phyloP scores from a whole-genome alignment of 441 rosid species.

The Corymbia calophylla region DNA sequence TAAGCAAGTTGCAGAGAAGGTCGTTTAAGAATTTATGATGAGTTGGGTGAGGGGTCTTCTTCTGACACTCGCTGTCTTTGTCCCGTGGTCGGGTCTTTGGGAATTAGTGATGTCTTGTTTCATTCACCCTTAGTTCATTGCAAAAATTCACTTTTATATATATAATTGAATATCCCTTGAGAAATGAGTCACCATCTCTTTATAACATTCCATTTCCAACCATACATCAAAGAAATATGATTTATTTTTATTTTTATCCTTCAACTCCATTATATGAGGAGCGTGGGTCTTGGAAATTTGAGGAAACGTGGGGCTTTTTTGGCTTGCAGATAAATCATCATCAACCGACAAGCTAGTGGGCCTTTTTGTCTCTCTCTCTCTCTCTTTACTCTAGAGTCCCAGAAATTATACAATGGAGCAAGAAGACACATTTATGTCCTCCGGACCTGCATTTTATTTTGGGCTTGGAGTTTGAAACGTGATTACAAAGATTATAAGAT shows the following conservation, averaged over 20 bases:
- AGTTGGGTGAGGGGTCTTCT: not conserved
- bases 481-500: not conserved
- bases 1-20: not conserved
- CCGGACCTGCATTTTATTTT: not conserved
- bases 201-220: not conserved
- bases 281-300: not conserved
- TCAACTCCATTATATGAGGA: not conserved
- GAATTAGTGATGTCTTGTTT: not conserved
- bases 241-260: not conserved
- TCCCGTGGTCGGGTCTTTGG: not conserved
- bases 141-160: not conserved
- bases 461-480: not conserved
- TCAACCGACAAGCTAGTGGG: not conserved
- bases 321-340: not conserved
- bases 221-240: not conserved
- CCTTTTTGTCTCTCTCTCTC: not conserved
- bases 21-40: not conserved
- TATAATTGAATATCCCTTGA: not conserved
- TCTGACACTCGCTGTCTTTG: not conserved
- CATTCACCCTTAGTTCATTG: not conserved
- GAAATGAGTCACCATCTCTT: not conserved
- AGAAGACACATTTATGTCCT: not conserved
- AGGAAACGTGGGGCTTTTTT: not conserved
- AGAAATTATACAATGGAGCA: not conserved
- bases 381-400: not conserved